Evolutionary conservation across 768 basidiomycete genomes (phyloP), one percentile per base, ranked within the genome.

Genomic region (Asterophora parasitica): DNA sequence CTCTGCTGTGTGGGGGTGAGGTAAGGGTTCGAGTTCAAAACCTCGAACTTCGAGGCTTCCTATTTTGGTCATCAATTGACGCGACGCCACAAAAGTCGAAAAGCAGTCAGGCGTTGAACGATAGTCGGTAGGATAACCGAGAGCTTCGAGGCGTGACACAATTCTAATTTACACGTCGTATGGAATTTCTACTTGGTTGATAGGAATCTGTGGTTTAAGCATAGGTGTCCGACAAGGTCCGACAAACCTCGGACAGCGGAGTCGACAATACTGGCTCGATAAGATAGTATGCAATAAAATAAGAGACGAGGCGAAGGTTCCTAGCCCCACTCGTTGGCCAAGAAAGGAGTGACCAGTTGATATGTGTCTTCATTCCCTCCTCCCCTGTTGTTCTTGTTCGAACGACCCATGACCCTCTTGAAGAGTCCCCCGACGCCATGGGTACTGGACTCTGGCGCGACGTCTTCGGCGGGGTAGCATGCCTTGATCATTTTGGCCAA

Each of bases 311-410:
- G 7, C 15, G 19, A 31, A 12, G 11, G 4, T 15, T 23, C 23
- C 65, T 60, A 83, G 47, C 84, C 83, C 79, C 78, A 86, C 54
- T 88, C 85, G 48, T 88, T 83, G 13, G 83, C 67, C 13, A 88
- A 78, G 64, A 91, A 91, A 1, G 88, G 88, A 12, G 88, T 91
- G 46, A 91, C 86, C 9, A 89, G 74, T 34, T 88, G 85, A 52
- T 84, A 91, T 7, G 82, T 85, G 49, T 90, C 87, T 55, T 87
- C 85, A 58, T 91, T 91, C 36, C 76, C 73, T 40, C 77, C 72
- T 57, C 70, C 75, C 57, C 66, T 76, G 16, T 64, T 65, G 19
- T 66, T 61, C 55, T 68, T 77, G 46, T 61, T 68, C 44, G 64
- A 69, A 51, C 69, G 73, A 56, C 66, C 81, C 58, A 86, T 82